Base-by-base conservation (phyloP, 176 grass and related monocot species). In the Saccharum officinarum region DNA sequence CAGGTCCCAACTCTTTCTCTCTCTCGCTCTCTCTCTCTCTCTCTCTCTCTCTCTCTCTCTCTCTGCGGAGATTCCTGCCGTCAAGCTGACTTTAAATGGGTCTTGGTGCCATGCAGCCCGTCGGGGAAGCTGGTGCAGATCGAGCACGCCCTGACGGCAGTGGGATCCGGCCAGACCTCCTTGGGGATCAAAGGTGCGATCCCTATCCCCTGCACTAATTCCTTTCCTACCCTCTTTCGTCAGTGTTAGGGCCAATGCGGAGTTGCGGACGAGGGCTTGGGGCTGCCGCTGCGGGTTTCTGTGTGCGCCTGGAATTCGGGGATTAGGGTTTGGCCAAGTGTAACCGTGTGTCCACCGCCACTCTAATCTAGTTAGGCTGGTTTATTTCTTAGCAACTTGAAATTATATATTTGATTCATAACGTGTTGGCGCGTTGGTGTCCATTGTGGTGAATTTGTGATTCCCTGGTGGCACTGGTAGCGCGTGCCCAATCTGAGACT, bases 61-160 rank as follows among this genome's bases (percentile, higher is more conserved):
- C n/a, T n/a, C 49, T 9, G 10, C 41, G 39, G 17, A 25, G 76
- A 80, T 28, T 28, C 28, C 34, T 18, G 16, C 18, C 40, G 12
- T 67, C 52, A 23, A 68, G 1, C 15, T 67, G 33, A 60, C 39
- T 50, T 65, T 10, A 69, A 69, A n/a, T 37, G 20, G 66, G 33
- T 78, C 47, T 70, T 1, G 12, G 12, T n/a, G 15, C 38, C 8
- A 84, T 82, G 73, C 87, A 98, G 95, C 73, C 95, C 91, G 2
- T 95, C 93, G 17, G 93, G 96, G 73, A 98, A 98, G 83, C 86
- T 94, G 86, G 96, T 95, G 66, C 96, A 95, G 91, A 98, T 98
- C 87, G 96, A 95, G 78, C 91, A 98, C 71, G 95, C 96, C 18
- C 91, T 98, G 18, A 95, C 78, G 64, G 93, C 96, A 4, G 96